Evolutionary conservation across 768 basidiomycete genomes (phyloP).

Genomic region (Leccinum subgranulosum): DNA sequence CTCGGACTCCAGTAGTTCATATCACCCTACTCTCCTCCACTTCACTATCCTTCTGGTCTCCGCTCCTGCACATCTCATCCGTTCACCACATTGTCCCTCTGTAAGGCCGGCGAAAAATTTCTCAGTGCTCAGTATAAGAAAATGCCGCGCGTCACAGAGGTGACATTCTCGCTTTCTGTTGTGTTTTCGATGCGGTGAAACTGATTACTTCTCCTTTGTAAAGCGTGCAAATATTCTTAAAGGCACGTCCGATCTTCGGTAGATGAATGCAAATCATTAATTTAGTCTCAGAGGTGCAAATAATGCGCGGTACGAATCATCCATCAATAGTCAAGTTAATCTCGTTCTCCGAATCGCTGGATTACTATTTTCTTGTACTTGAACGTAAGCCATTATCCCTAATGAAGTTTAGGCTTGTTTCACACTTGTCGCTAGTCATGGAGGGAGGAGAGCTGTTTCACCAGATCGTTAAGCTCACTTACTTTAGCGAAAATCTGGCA

Average conservation of each 20-base stretch:
- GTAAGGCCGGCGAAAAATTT: slow-evolving; percentile 88
- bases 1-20: slow-evolving; percentile 24
- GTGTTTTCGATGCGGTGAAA: slow-evolving; percentile 10
- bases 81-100: slow-evolving; percentile 27
- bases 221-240: slow-evolving; percentile 98
- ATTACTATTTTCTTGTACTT: slow-evolving; percentile 92
- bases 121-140: slow-evolving; percentile 93
- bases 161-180: slow-evolving; percentile 38
- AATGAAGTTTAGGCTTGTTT: slow-evolving; percentile 3
- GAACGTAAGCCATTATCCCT: slow-evolving; percentile 60
- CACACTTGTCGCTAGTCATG: slow-evolving; percentile 61
- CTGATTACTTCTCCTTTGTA: slow-evolving; percentile 19
- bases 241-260: slow-evolving; percentile 40
- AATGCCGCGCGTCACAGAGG: slow-evolving; percentile 98
- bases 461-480: slow-evolving; percentile 98
- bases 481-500: slow-evolving; percentile 96
- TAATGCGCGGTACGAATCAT: slow-evolving; percentile 94
- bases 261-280: slow-evolving; percentile 1
- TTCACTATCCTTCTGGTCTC: slow-evolving; percentile 23
- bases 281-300: slow-evolving; percentile 80
- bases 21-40: slow-evolving; percentile 15
- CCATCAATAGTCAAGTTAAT: slow-evolving; percentile 90
- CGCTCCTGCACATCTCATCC: slow-evolving; percentile 11
- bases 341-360: slow-evolving; percentile 87
- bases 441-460: slow-evolving; percentile 98